Conservation (phyloP, 2,329 filamentous ascomycete species). For the Cyclaneusma minus region DNA sequence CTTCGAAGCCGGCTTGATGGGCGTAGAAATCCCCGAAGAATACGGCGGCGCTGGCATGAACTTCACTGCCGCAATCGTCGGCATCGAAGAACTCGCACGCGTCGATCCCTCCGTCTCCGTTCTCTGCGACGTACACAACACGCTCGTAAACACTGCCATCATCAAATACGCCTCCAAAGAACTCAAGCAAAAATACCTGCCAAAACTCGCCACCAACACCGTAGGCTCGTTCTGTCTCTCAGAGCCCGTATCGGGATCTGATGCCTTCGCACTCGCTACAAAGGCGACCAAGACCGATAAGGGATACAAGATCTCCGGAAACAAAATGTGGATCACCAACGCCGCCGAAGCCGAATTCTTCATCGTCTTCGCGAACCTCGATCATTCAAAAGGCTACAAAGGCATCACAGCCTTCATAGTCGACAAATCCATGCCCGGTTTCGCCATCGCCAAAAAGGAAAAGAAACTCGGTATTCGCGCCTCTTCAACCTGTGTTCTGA, state of each 20-base stretch:
- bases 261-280: slow-evolving; percentile 89
- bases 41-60: slow-evolving; percentile 97
- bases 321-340: slow-evolving; percentile 99
- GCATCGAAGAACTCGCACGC: slow-evolving; percentile 89
- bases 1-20: slow-evolving; percentile 96
- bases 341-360: slow-evolving; percentile 87
- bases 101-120: slow-evolving; percentile 93
- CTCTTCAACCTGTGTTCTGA: slow-evolving; percentile 91
- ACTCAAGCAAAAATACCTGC: slow-evolving; percentile 74
- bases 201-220: slow-evolving; percentile 76
- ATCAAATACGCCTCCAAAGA: slow-evolving; percentile 68
- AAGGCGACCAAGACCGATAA: slow-evolving; percentile 70
- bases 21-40: slow-evolving; percentile 92
- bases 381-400: slow-evolving; percentile 85
- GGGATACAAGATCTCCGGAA: slow-evolving; percentile 76
- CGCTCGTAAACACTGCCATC: slow-evolving; percentile 85
- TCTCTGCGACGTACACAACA: slow-evolving; percentile 95
- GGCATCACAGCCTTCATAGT: slow-evolving; percentile 94
- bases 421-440: slow-evolving; percentile 77
- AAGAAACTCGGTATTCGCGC: slow-evolving; percentile 98
- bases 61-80: slow-evolving; percentile 90
- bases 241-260: slow-evolving; percentile 82
- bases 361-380: slow-evolving; percentile 94
- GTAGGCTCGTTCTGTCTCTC: slow-evolving; percentile 86
- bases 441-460: slow-evolving; percentile 97